phyloP scores from a whole-genome alignment of 1,139 yeast genomes.

The Starmera stellimalicola region DNA sequence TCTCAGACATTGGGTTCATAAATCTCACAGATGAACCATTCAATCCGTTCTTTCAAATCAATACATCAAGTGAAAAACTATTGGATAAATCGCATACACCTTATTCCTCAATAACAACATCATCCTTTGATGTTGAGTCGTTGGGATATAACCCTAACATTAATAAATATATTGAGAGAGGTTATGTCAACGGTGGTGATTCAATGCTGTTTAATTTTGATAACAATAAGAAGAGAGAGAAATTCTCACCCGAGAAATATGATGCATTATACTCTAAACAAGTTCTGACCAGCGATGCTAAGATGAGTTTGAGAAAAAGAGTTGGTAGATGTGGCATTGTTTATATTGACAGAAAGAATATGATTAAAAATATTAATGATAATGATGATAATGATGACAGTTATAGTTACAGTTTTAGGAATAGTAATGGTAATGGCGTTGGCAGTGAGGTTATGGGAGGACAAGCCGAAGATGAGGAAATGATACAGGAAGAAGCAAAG shows the following conservation, averaged over 20 bases:
- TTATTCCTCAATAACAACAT: conserved; percentile 71
- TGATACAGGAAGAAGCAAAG: conserved; percentile 16
- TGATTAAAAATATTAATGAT: conserved; percentile 26
- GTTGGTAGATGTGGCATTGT: conserved; percentile 63
- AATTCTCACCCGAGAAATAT: conserved; percentile 31
- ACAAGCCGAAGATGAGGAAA: conserved; percentile 13
- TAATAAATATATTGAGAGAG: conserved; percentile 15
- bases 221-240: conserved; percentile 19
- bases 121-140: conserved; percentile 60
- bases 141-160: conserved; percentile 34
- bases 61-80: conserved; percentile 38
- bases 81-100: conserved; percentile 61
- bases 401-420: no score
- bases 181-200: conserved; percentile 8
- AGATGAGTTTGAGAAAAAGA: conserved; percentile 64
- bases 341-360: conserved; percentile 63
- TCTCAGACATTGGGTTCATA: conserved; percentile 60
- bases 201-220: conserved; percentile 18
- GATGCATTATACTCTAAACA: conserved; percentile 23
- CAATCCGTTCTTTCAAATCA: conserved; percentile 74
- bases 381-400: conserved; percentile 18
- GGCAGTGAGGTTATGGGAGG: background rate
- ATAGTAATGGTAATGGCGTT: background rate
- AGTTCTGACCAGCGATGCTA: conserved; percentile 35
- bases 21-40: conserved; percentile 88